These are phyloP conservation scores for Fraxinus dipetala DNA, from an alignment of 305 asterid species.

Conservation along the genomic window DNA sequence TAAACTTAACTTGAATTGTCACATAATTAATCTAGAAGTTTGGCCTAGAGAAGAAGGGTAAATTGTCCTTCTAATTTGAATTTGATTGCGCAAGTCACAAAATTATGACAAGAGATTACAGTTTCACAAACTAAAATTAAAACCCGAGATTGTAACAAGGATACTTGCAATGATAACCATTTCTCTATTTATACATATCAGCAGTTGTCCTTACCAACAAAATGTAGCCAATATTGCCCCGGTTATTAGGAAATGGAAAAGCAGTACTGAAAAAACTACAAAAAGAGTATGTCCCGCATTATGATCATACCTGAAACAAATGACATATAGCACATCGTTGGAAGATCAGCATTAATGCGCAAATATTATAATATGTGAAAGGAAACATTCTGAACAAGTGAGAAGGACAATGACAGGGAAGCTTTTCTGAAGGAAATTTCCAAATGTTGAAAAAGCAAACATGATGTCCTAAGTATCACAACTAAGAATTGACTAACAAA, in stretches of 20 bases:
- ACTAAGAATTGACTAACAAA: not conserved
- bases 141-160: not conserved
- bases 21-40: not conserved
- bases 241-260: conserved; percentile 69
- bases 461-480: not conserved
- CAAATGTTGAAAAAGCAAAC: not conserved
- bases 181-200: not conserved
- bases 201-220: conserved; percentile 64
- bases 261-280: conserved; percentile 72
- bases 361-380: not conserved
- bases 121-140: conserved; percentile 10
- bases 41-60: not conserved
- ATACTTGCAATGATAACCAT: conserved; percentile 13
- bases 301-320: conserved; percentile 78
- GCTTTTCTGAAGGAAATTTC: not conserved
- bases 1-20: not conserved
- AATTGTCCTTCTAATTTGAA: not conserved
- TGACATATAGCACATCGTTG: conserved; percentile 12
- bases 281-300: conserved; percentile 81
- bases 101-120: not conserved
- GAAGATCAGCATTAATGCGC: conserved; percentile 16
- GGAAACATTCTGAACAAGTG: not conserved
- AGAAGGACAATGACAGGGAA: not conserved
- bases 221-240: conserved; percentile 89
- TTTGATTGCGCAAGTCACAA: not conserved